Percentiles rank a stretch among this genome's conserved stretches.
Conservation (phyloP, 1,284 basidiomycete species). For the Butyriboletus pseudospeciosus region DNA sequence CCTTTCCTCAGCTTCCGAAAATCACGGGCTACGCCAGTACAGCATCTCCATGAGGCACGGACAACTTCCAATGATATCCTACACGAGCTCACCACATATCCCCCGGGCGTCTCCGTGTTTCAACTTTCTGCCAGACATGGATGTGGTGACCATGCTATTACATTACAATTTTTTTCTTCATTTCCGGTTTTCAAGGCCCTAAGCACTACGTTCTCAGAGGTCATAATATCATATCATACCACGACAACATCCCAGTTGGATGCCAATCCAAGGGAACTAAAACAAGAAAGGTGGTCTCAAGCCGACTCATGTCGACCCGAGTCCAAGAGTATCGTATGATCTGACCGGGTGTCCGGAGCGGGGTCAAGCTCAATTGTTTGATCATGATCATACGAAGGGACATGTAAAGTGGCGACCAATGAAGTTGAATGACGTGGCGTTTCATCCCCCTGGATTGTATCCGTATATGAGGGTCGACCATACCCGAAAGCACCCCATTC, state of each 20-base stretch:
- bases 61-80: not conserved
- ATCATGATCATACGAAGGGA: constrained; percentile 23
- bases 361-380: constrained; percentile 28
- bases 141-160: not conserved
- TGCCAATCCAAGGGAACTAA: not conserved
- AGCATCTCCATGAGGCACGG: not conserved
- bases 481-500: constrained; percentile 43
- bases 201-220: constrained; percentile 1
- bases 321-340: constrained; percentile 31
- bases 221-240: constrained; percentile 6
- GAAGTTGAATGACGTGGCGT: constrained; percentile 49
- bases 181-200: not conserved
- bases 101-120: not conserved
- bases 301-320: constrained; percentile 8
- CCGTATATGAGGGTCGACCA: constrained; percentile 37
- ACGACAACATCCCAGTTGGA: too few species aligned
- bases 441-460: constrained; percentile 35
- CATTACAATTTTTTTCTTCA: not conserved
- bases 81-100: too few species aligned
- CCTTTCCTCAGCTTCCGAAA: constrained; percentile 2
- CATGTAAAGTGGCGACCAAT: constrained; percentile 24
- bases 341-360: constrained; percentile 29
- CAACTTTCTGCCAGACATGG: too few species aligned
- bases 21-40: not conserved
- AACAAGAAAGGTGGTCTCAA: constrained; percentile 13